A percentile compares a stretch with the other conserved stretches of the same genome.
phyloP scores from a whole-genome alignment of 139 green algal genomes.

The Chlamydomonas applanata region DNA sequence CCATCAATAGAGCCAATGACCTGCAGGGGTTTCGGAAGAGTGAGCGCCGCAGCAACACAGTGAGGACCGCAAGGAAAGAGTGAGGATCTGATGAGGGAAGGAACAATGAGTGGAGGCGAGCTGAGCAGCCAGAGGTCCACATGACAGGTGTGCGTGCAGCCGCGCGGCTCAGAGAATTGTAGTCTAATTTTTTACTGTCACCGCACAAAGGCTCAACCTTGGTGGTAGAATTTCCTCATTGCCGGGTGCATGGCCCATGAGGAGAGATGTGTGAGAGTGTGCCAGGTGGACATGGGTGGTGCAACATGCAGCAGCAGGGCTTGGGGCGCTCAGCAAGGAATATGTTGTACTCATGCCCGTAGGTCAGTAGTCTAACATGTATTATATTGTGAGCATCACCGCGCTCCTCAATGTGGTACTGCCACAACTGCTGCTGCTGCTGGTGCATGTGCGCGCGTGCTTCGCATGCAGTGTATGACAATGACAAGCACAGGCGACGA shows the following conservation, averaged over 20 bases:
- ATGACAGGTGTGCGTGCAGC: neutral
- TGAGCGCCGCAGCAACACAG: neutral
- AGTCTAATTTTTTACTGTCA: conserved; percentile 43
- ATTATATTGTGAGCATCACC: conserved; percentile 36
- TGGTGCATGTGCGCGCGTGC: neutral
- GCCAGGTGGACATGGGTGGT: too few species aligned
- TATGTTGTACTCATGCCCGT: conserved; percentile 33
- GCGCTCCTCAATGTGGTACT: neutral
- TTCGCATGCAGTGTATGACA: neutral
- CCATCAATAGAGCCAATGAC: conserved; percentile 94
- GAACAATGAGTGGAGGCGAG: neutral
- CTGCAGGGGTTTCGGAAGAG: conserved; percentile 35
- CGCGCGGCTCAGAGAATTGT: conserved; percentile 45
- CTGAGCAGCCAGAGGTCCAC: neutral
- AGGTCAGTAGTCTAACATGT: conserved; percentile 49
- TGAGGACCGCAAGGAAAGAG: too few species aligned
- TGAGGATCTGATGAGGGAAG: too few species aligned
- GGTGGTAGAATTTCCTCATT: conserved; percentile 17
- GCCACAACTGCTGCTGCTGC: neutral
- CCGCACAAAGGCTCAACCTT: conserved; percentile 7
- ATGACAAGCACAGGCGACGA: neutral
- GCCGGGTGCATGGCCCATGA: conserved; percentile 6
- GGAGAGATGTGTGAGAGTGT: neutral
- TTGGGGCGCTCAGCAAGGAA: conserved; percentile 29
- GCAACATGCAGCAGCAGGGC: neutral